A percentile compares a stretch with the other conserved stretches of the same genome.
phyloP scores from a whole-genome alignment of 192 early-diverging fungal genomes.

The Backusella circina region DNA sequence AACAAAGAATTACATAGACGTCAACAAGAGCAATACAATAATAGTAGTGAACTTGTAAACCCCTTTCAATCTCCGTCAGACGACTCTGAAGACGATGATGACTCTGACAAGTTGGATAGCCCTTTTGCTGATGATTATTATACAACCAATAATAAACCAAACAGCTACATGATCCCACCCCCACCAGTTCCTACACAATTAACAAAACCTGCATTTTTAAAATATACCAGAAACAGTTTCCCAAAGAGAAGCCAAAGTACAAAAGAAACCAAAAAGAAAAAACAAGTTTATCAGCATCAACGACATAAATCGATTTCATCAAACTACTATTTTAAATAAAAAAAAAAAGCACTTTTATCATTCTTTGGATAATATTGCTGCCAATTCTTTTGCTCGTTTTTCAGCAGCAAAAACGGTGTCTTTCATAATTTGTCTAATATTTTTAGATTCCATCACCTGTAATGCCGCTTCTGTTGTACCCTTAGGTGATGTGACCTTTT shows the following conservation, averaged over 20 bases:
- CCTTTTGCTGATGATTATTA: not conserved
- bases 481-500: slow-evolving; percentile 88
- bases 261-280: not conserved
- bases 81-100: not conserved
- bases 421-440: slow-evolving; percentile 51
- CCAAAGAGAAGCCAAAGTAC: slow-evolving; percentile 8
- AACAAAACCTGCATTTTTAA: slow-evolving; percentile 12
- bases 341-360: not conserved
- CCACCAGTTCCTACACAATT: slow-evolving; percentile 9
- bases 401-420: slow-evolving; percentile 65
- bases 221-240: not conserved
- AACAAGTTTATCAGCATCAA: not conserved
- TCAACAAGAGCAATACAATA: slow-evolving; percentile 1
- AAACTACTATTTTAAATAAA: not conserved
- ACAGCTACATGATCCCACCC: slow-evolving; percentile 11
- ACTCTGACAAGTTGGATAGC: not conserved
- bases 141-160: slow-evolving; percentile 5
- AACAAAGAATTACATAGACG: not conserved
- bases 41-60: not conserved
- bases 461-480: slow-evolving; percentile 95
- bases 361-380: slow-evolving; percentile 27
- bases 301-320: not conserved
- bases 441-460: slow-evolving; percentile 62
- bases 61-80: not conserved
- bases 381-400: slow-evolving; percentile 63